Conservation (phyloP, 2,329 filamentous ascomycete species). For the Trichophyton simii region DNA sequence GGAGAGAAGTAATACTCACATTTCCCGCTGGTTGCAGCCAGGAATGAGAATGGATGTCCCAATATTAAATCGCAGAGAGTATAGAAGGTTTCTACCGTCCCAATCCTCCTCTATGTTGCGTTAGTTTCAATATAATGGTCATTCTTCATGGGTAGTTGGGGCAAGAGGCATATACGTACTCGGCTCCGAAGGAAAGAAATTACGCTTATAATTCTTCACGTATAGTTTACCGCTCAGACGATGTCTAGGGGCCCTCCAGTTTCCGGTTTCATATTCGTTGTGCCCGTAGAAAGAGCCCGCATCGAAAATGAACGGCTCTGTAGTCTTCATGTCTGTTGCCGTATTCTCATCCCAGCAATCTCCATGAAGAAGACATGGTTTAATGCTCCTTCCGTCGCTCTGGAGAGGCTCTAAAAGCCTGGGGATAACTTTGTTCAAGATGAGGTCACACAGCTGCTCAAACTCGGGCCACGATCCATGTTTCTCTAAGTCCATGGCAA, state of each 20-base stretch:
- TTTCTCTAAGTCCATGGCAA: neutral
- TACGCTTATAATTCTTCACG: no score
- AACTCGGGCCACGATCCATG: conserved; percentile 1
- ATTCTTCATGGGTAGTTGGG: no score
- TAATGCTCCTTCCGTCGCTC: conserved; percentile 20
- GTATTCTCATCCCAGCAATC: conserved; percentile 27
- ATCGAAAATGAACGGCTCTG: conserved; percentile 24
- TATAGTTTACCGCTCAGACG: no score
- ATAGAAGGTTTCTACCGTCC: no score
- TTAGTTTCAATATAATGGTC: no score
- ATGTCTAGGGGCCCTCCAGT: conserved; percentile 12
- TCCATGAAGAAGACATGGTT: conserved; percentile 24
- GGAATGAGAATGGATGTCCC: no score
- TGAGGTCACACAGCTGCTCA: conserved; percentile 9
- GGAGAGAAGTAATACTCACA: no score
- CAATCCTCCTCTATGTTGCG: no score
- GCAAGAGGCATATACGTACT: no score
- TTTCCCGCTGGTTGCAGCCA: no score
- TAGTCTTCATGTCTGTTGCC: conserved; percentile 18
- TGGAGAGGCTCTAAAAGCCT: conserved; percentile 22
- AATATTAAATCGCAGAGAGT: no score
- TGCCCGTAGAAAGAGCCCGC: conserved; percentile 24
- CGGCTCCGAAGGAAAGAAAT: no score
- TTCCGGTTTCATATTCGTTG: conserved; percentile 19
- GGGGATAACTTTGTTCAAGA: conserved; percentile 20